These are phyloP conservation scores for Lecanicillium sp. DNA, from an alignment of 2,329 filamentous ascomycete species.

Conservation along the genomic window DNA sequence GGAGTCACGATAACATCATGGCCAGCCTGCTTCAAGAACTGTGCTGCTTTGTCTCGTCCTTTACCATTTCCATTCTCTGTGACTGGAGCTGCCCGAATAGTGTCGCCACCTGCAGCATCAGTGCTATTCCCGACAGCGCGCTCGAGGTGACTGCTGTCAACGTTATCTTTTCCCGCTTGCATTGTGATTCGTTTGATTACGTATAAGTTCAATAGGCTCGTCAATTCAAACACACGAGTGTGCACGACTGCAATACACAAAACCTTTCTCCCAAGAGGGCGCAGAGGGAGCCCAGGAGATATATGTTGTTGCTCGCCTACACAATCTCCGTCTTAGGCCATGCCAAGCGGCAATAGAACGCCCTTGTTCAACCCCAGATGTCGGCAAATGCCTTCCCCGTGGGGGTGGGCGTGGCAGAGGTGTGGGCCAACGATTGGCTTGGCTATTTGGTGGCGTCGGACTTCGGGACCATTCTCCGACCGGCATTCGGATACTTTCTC, in stretches of 20 bases:
- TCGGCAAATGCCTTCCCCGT: too few species aligned
- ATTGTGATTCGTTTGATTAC: background rate
- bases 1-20: conserved; percentile 38
- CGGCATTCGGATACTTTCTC: conserved; percentile 4
- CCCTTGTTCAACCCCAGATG: too few species aligned
- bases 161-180: background rate
- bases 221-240: too few species aligned
- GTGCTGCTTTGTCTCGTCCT: conserved; percentile 36
- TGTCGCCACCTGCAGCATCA: too few species aligned
- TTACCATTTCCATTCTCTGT: conserved; percentile 1
- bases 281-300: background rate
- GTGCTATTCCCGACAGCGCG: background rate
- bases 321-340: too few species aligned
- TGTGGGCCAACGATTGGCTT: too few species aligned
- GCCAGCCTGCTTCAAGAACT: conserved; percentile 36
- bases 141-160: conserved; percentile 2
- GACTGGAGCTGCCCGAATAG: too few species aligned
- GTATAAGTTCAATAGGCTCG: background rate
- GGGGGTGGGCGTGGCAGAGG: too few species aligned
- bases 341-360: too few species aligned
- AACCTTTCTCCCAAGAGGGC: too few species aligned
- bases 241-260: too few species aligned
- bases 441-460: conserved; percentile 1
- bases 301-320: too few species aligned
- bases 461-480: conserved; percentile 4